A percentile compares a stretch with the other conserved stretches of the same genome.
These are phyloP conservation scores for Irpex sp. DNA, from an alignment of 1,284 basidiomycete species.

Conservation along the genomic window DNA sequence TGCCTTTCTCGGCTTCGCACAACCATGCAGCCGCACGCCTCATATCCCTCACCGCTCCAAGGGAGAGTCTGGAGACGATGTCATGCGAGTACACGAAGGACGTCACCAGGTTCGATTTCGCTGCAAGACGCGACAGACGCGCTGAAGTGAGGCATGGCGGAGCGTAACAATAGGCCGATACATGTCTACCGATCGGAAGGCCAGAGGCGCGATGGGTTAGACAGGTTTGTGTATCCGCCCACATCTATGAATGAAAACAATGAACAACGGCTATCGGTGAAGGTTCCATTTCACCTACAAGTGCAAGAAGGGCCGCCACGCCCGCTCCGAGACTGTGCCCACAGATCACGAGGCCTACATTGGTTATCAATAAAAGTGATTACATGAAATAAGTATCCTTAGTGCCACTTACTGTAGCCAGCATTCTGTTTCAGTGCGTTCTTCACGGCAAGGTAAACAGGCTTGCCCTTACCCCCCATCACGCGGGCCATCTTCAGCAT, in stretches of 20 bases:
- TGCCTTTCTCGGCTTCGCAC: slow-evolving; percentile 60
- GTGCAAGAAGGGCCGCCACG: slow-evolving; percentile 71
- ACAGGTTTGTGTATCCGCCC: slow-evolving; percentile 78
- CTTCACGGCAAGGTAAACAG: slow-evolving; percentile 72
- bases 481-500: slow-evolving; percentile 76
- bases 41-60: slow-evolving; percentile 77
- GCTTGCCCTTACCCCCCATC: slow-evolving; percentile 75
- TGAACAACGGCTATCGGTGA: background rate
- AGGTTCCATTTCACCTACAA: slow-evolving; percentile 41
- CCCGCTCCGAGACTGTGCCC: slow-evolving; percentile 91
- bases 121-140: slow-evolving; percentile 17
- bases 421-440: slow-evolving; percentile 66
- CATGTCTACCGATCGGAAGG: slow-evolving; percentile 61
- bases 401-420: slow-evolving; percentile 54
- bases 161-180: slow-evolving; percentile 78
- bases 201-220: slow-evolving; percentile 69
- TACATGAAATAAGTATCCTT: background rate
- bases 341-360: slow-evolving; percentile 65
- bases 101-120: slow-evolving; percentile 47
- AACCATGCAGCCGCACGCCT: slow-evolving; percentile 75
- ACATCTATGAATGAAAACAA: slow-evolving; percentile 51
- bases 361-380: background rate
- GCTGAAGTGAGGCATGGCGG: slow-evolving; percentile 56
- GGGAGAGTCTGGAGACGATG: slow-evolving; percentile 72
- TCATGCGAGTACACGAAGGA: slow-evolving; percentile 84